Evolutionary conservation across 768 basidiomycete genomes (phyloP).

Genomic region (Trametes cubensis): DNA sequence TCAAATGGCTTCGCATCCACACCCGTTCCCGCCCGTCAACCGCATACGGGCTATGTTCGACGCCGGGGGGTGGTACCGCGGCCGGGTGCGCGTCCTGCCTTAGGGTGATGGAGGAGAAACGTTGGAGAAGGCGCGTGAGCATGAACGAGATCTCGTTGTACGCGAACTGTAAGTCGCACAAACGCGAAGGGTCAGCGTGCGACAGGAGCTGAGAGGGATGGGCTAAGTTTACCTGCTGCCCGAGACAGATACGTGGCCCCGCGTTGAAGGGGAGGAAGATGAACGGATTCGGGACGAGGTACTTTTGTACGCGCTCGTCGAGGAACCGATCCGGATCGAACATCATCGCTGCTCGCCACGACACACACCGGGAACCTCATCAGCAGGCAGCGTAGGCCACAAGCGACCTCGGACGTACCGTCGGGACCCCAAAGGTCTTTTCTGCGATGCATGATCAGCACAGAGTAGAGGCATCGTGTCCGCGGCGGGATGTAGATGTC

Average conservation of each 20-base stretch:
- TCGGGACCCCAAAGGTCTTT: slow-evolving; percentile 70
- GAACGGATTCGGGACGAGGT: slow-evolving; percentile 59
- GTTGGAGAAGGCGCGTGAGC: slow-evolving; percentile 60
- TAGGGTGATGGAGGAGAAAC: slow-evolving; percentile 49
- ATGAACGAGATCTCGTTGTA: slow-evolving; percentile 68
- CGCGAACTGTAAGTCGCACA: slow-evolving; percentile 48
- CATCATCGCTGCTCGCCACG: slow-evolving; percentile 43
- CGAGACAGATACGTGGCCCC: slow-evolving; percentile 29
- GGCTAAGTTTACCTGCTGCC: slow-evolving; percentile 21
- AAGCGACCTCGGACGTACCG: slow-evolving; percentile 39
- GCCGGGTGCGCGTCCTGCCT: slow-evolving; percentile 46
- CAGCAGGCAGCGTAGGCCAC: neutral
- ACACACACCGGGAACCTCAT: neutral
- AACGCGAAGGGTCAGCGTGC: neutral
- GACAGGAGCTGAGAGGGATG: neutral
- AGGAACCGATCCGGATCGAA: slow-evolving; percentile 74
- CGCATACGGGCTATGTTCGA: slow-evolving; percentile 39
- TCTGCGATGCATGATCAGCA: slow-evolving; percentile 61
- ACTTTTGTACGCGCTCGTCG: slow-evolving; percentile 59
- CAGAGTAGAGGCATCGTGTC: slow-evolving; percentile 41
- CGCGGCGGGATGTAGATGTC: slow-evolving; percentile 19
- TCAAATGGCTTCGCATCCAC: slow-evolving; percentile 54
- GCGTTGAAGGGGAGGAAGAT: slow-evolving; percentile 42
- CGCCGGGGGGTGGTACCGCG: slow-evolving; percentile 43
- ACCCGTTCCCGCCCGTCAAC: slow-evolving; percentile 51